These are phyloP conservation scores for Erigeron philadelphicus DNA, from an alignment of 140 eudicot genomes.

Conservation along the genomic window DNA sequence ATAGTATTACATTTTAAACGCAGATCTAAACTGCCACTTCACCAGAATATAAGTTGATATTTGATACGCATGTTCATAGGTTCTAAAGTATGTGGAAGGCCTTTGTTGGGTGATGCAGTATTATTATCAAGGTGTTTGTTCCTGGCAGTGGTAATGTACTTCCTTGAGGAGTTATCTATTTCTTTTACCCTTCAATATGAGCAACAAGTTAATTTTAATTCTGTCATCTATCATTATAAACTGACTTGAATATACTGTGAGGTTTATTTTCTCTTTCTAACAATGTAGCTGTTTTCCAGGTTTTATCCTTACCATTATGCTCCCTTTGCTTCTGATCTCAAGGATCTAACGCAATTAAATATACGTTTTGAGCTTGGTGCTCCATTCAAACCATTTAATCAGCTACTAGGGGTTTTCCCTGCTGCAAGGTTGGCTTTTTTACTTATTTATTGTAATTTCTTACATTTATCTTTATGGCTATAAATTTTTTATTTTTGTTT, in stretches of 20 bases:
- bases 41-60: not conserved
- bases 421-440: slow-evolving; percentile 75
- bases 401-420: slow-evolving; percentile 89
- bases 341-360: slow-evolving; percentile 56
- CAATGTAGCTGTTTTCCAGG: slow-evolving; percentile 37
- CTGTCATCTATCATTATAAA: not conserved
- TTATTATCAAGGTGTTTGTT: slow-evolving; percentile 97
- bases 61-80: slow-evolving; percentile 38
- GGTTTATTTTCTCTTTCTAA: not conserved
- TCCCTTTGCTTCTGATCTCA: slow-evolving; percentile 98
- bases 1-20: not conserved
- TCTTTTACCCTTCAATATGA: not conserved
- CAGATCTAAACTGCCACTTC: not conserved
- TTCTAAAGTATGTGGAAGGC: slow-evolving; percentile 75
- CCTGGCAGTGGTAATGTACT: slow-evolving; percentile 75
- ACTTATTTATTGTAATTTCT: not conserved
- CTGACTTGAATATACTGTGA: not conserved
- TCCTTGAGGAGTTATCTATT: not conserved
- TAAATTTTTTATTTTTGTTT: not conserved
- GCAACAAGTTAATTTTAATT: not conserved
- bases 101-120: slow-evolving; percentile 98
- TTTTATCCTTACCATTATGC: slow-evolving; percentile 98
- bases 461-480: not conserved
- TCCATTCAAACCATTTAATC: slow-evolving; percentile 91
- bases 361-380: slow-evolving; percentile 77